Conservation (phyloP, 345 rosid genomes). For the Dipteronia sinensis region DNA sequence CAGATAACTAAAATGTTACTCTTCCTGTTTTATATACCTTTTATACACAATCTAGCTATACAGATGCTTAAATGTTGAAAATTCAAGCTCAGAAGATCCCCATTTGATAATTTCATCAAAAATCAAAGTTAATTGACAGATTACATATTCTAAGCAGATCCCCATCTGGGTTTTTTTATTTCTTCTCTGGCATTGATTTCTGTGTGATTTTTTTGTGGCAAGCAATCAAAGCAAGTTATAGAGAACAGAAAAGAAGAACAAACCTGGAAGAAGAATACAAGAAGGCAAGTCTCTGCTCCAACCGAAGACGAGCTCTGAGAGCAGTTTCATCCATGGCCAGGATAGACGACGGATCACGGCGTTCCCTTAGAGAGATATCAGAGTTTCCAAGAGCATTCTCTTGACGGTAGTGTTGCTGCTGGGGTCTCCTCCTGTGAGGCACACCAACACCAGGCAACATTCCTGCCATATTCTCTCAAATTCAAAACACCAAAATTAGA, state of each 20-base stretch:
- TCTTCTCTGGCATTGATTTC: too few species aligned
- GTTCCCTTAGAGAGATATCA: not conserved
- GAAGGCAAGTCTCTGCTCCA: constrained; percentile 18
- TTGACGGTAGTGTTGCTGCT: not conserved
- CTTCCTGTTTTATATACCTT: too few species aligned
- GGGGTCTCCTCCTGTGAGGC: constrained; percentile 10
- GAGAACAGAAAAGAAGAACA: not conserved
- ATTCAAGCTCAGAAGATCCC: not conserved
- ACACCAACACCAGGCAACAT: constrained; percentile 15
- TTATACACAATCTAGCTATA: too few species aligned
- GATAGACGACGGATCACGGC: not conserved
- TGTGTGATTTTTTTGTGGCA: not conserved
- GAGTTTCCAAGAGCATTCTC: not conserved
- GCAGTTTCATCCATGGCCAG: constrained; percentile 5
- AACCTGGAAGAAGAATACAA: constrained; percentile 14
- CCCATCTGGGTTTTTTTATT: not conserved
- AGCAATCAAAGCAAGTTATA: too few species aligned
- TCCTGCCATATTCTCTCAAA: constrained; percentile 10
- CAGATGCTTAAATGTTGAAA: not conserved
- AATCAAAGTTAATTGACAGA: not conserved
- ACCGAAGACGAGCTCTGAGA: constrained; percentile 22
- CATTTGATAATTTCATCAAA: not conserved
- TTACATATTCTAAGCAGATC: not conserved
- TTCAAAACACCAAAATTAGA: not conserved
- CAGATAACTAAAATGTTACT: too few species aligned